Percentiles rank a stretch among this genome's conserved stretches.
These are phyloP conservation scores for Picochlorum costavermella DNA, from an alignment of 139 green algal species.

Conservation along the genomic window DNA sequence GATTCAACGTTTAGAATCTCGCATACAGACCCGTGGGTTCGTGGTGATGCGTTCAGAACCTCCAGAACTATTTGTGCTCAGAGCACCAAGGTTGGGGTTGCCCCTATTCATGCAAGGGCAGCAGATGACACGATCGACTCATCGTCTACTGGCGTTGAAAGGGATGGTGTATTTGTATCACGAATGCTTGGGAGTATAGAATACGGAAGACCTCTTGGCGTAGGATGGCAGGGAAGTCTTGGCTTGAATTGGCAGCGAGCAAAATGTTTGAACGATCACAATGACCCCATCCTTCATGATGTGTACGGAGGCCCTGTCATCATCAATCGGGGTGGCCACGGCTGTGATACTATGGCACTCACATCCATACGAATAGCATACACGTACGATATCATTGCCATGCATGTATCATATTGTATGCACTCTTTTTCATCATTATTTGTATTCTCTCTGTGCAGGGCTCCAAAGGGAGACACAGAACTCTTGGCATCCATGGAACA, in stretches of 20 bases:
- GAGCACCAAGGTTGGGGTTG: conserved; percentile 49
- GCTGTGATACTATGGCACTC: conserved; percentile 58
- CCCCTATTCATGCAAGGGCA: conserved; percentile 40
- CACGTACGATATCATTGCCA: conserved; percentile 27
- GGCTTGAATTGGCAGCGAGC: conserved; percentile 36
- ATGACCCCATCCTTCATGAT: conserved; percentile 51
- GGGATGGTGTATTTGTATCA: conserved; percentile 38
- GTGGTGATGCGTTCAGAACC: conserved; percentile 77
- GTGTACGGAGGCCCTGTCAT: conserved; percentile 77
- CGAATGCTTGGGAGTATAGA: conserved; percentile 61
- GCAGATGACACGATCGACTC: conserved; percentile 30
- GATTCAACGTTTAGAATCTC: conserved; percentile 84
- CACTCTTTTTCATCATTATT: too few relatives aligned
- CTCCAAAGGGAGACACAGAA: conserved; percentile 33
- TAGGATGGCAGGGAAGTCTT: conserved; percentile 29
- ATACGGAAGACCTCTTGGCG: conserved; percentile 61
- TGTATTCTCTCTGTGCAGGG: conserved; percentile 1
- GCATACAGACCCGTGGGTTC: conserved; percentile 89
- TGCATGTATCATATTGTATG: too few relatives aligned
- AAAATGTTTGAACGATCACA: conserved; percentile 65
- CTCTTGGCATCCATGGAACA: conserved; percentile 59
- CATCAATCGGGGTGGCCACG: conserved; percentile 38
- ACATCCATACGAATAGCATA: conserved; percentile 48
- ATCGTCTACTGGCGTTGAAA: background rate
- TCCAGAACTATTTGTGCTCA: conserved; percentile 64